Evolutionary conservation across 441 rosid genomes (phyloP).

Genomic region (Arabidopsis lyrata): DNA sequence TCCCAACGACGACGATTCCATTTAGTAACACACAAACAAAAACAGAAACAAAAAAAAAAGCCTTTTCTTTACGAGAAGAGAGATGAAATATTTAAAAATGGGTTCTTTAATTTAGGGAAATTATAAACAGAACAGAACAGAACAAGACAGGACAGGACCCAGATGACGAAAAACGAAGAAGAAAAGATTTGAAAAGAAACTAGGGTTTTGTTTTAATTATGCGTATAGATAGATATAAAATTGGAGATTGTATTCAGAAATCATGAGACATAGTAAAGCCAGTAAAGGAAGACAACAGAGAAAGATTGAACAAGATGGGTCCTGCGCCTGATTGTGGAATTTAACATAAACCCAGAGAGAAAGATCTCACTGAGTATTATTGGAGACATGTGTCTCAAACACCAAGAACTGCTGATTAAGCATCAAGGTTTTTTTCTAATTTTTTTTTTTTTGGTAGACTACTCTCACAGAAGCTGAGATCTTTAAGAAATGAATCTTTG

Average conservation of each 20-base stretch:
- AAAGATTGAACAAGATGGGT: conserved; percentile 70
- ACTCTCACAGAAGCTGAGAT: conserved; percentile 22
- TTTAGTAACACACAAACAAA: conserved; percentile 44
- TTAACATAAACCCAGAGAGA: conserved; percentile 60
- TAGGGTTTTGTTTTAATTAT: conserved; percentile 27
- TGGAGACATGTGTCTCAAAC: conserved; percentile 67
- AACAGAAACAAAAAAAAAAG: conserved; percentile 11
- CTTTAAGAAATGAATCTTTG: conserved; percentile 11
- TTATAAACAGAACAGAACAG: conserved; percentile 8
- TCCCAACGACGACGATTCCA: conserved; percentile 74
- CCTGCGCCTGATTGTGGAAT: conserved; percentile 55
- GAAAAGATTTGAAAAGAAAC: not conserved
- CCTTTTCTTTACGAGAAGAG: conserved; percentile 3
- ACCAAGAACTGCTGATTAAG: conserved; percentile 59
- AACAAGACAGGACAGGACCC: conserved; percentile 46
- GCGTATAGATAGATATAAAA: not conserved
- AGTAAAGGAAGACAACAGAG: conserved; percentile 70
- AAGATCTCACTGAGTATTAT: conserved; percentile 60
- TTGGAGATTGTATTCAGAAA: conserved; percentile 2
- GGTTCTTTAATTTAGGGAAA: not conserved
- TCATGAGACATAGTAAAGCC: conserved; percentile 70
- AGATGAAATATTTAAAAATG: conserved; percentile 1
- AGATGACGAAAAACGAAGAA: conserved; percentile 23
- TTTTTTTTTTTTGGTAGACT: not conserved
- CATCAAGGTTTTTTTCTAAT: conserved; percentile 35